phyloP scores from a whole-genome alignment of 306 rosid species.

The Aeschynomene evenia region DNA sequence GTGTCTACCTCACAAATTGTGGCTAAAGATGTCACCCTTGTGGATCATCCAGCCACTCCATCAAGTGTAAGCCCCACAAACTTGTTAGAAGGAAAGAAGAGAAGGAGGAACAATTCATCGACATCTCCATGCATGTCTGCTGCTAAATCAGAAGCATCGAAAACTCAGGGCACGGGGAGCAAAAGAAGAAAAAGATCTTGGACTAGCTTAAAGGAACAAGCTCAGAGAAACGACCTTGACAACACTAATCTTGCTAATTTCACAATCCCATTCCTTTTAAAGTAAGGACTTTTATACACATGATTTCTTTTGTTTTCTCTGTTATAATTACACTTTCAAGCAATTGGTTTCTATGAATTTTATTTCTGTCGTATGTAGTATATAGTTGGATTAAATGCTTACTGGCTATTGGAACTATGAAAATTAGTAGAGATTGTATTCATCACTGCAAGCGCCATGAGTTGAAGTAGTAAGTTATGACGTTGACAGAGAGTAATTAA shows the following conservation, averaged over 20 bases:
- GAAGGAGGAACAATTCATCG: conserved; percentile 40
- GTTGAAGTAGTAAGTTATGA: no score
- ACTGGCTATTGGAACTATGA: no score
- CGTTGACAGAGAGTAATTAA: no score
- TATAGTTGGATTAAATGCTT: no score
- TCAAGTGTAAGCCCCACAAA: neutral
- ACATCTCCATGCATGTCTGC: conserved; percentile 27
- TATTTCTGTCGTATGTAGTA: neutral
- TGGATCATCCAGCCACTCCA: conserved; percentile 39
- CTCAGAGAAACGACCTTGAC: conserved; percentile 34
- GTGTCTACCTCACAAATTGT: conserved; percentile 16
- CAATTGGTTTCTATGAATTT: neutral
- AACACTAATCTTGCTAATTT: conserved; percentile 29
- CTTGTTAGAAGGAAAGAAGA: conserved; percentile 45
- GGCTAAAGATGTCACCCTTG: neutral
- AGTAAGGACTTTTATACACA: neutral
- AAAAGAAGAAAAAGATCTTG: conserved; percentile 66
- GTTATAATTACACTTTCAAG: neutral
- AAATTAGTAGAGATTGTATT: no score
- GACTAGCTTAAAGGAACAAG: conserved; percentile 80
- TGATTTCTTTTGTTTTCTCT: neutral
- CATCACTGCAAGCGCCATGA: no score
- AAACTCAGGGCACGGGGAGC: conserved; percentile 33
- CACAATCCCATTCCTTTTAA: conserved; percentile 46
- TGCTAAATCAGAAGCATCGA: conserved; percentile 32